Base-by-base conservation (phyloP, 2,329 filamentous ascomycete genomes). In the Penicillium concentricum region DNA sequence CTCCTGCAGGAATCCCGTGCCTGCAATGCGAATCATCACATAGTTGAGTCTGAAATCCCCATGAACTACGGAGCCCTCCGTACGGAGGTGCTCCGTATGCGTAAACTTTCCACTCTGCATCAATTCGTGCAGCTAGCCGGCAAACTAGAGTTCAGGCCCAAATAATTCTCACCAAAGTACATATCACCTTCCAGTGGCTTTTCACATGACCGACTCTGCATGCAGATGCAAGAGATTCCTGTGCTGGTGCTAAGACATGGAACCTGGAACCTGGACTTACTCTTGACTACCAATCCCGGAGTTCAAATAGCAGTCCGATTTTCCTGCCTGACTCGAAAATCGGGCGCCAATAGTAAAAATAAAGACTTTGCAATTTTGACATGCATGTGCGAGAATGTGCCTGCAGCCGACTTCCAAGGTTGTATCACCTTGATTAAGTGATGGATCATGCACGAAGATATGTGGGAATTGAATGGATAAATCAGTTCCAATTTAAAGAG, bases 191-290 rank as follows among this genome's bases (percentile, higher is more conserved):
- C 41, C 32, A 49, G 60, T 54, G 53, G 43, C 39, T 62, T 54
- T 56, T 69, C 69, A 72, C 69, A 72, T 72, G 69, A 72, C 69
- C 61, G 41, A 61, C 59, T 69, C 68, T 72, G 69, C 69, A 72
- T 72, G 69, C 67, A 68, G 53, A 60, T 64, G 65, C 67, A 69
- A 61, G 67, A 71, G 67, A 69, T 61, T 57, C 38, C 58, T 62
- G 56, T 55, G 61, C 58, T 64, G 64, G 61, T 48, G 53, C 47
- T 56, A 41, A 56, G 46, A 34, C 26, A 22, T 26, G n/a, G 46
- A 44, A 51, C 46, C 24, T 32, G 24, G 20, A 30, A 38, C 46
- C 46, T 44, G 26, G 46, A 50, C 34, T 46, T 53, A 53, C 28
- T 24, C 52, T 42, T 39, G 30, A 50, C 46, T 43, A 50, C 52